Base-by-base conservation (phyloP, 371 early-diverging fungal species). In the Mortierella sp. region DNA sequence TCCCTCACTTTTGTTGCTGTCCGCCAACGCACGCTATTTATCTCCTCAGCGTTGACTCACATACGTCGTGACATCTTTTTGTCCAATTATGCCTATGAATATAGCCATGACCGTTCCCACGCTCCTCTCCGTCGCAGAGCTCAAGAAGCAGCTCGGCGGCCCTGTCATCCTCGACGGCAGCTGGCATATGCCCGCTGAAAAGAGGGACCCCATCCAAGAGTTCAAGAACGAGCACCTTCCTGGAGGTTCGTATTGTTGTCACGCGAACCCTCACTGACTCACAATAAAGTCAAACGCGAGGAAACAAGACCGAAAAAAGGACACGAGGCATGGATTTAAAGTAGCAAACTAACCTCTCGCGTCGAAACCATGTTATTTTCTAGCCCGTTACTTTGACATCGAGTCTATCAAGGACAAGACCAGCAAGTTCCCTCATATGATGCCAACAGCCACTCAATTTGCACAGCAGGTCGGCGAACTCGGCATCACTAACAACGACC, bases 91-190 rank as follows among this genome's bases (percentile, higher is more conserved):
- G 60, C 60, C 16, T 16, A 60, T 60, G 60, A 46, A 35, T 49
- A 32, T 75, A 84, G 84, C 79, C 65, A 81, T 84, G 84, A 38
- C 86, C 55, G 79, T 76, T 29, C 82, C 86, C 44, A 71, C 83
- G 10, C 87, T 94, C 24, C 92, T 93, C 35, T 90, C 94, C 7
- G 89, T 91, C 38, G 63, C 87, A 4, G 93, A 92, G 88, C 89
- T 94, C 54, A 89, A 84, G 72, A 89, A 83, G 70, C 91, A 91
- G 80, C 82, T 91, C 41, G 79, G 88, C 14, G 84, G 83, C 1
- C 92, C 96, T 76, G 94, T 96, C 56, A 89, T 96, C 1, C 89
- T 98, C 11, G 98, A 98, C 87, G 95, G 96, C 63, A 96, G 96
- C 7, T 98, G 97, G 97, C 96, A 97, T 86, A 94, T 97, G 91